phyloP scores from a whole-genome alignment of 345 rosid genomes.

The Geranium brycei region DNA sequence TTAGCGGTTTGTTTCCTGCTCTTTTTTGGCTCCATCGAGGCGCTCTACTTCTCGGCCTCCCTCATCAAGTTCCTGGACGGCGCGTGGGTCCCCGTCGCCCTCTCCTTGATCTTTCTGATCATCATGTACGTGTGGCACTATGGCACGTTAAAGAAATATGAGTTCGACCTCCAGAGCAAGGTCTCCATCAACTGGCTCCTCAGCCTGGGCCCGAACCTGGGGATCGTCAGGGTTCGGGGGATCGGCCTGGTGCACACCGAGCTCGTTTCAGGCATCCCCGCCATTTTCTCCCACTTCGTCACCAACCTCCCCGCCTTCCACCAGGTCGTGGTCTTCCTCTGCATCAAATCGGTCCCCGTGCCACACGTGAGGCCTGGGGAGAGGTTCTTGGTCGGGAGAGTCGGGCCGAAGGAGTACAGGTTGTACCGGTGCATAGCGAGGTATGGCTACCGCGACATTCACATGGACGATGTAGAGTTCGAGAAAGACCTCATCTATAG shows the following conservation, averaged over 20 bases:
- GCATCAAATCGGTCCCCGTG: slow-evolving; percentile 85
- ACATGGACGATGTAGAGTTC: slow-evolving; percentile 78
- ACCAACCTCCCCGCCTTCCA: slow-evolving; percentile 98
- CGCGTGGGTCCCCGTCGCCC: slow-evolving; percentile 90
- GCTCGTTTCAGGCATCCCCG: slow-evolving; percentile 89
- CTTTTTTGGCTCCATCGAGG: slow-evolving; percentile 78
- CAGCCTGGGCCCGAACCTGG: slow-evolving; percentile 62
- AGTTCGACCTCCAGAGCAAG: slow-evolving; percentile 85
- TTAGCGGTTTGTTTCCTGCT: slow-evolving; percentile 54
- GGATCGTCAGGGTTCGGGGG: slow-evolving; percentile 76
- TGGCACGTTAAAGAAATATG: slow-evolving; percentile 73
- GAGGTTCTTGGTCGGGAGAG: slow-evolving; percentile 75
- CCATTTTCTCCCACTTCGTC: slow-evolving; percentile 91
- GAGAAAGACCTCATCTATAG: slow-evolving; percentile 80
- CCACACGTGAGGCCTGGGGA: slow-evolving; percentile 88
- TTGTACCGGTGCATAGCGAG: slow-evolving; percentile 85
- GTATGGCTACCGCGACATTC: slow-evolving; percentile 81
- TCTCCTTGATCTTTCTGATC: slow-evolving; percentile 54
- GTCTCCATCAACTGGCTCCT: slow-evolving; percentile 89
- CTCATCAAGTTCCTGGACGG: slow-evolving; percentile 92
- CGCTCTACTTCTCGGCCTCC: slow-evolving; percentile 93
- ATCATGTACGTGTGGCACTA: slow-evolving; percentile 91
- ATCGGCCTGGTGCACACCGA: slow-evolving; percentile 88
- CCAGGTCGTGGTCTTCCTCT: slow-evolving; percentile 83
- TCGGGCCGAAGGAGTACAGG: slow-evolving; percentile 77